Evolutionary conservation across 495 filamentous ascomycete species (phyloP).

Genomic region (Venustampulla echinocandica): DNA sequence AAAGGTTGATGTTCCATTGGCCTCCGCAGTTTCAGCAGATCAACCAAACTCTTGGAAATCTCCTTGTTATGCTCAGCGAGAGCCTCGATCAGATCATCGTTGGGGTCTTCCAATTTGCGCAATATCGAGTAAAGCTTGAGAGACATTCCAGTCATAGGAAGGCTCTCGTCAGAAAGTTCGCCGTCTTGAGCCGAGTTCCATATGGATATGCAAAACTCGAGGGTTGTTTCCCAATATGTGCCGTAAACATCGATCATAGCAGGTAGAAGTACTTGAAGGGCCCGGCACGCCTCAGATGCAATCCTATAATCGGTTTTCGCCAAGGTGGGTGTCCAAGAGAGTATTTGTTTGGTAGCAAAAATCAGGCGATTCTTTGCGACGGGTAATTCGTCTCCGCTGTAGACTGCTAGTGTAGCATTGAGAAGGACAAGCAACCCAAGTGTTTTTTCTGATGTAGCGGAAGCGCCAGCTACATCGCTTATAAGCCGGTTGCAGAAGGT

Average conservation of each 20-base stretch:
- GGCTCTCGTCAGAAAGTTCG: constrained; percentile 27
- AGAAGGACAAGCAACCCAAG: constrained; percentile 34
- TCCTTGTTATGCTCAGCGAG: constrained; percentile 43
- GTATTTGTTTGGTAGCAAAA: constrained; percentile 71
- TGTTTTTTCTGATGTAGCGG: constrained; percentile 28
- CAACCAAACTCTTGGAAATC: constrained; percentile 49
- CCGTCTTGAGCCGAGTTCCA: constrained; percentile 37
- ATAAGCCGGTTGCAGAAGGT: constrained; percentile 45
- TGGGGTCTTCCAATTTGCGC: constrained; percentile 41
- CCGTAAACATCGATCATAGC: constrained; percentile 72
- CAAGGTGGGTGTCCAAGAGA: constrained; percentile 50
- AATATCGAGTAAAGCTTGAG: constrained; percentile 53
- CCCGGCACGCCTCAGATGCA: constrained; percentile 51
- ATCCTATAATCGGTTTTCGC: constrained; percentile 38
- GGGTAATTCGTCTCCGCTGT: constrained; percentile 33
- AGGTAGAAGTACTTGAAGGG: constrained; percentile 57
- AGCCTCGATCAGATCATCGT: constrained; percentile 78
- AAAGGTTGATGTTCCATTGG: constrained; percentile 28
- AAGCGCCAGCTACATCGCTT: constrained; percentile 42
- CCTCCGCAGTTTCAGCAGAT: constrained; percentile 45
- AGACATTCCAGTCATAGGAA: constrained; percentile 59
- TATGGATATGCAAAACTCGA: constrained; percentile 47
- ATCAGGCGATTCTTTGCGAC: constrained; percentile 74
- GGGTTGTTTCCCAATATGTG: constrained; percentile 65
- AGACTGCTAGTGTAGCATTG: constrained; percentile 36